phyloP scores from a whole-genome alignment of 257 asterid genomes.

The Plectranthus barbatus region DNA sequence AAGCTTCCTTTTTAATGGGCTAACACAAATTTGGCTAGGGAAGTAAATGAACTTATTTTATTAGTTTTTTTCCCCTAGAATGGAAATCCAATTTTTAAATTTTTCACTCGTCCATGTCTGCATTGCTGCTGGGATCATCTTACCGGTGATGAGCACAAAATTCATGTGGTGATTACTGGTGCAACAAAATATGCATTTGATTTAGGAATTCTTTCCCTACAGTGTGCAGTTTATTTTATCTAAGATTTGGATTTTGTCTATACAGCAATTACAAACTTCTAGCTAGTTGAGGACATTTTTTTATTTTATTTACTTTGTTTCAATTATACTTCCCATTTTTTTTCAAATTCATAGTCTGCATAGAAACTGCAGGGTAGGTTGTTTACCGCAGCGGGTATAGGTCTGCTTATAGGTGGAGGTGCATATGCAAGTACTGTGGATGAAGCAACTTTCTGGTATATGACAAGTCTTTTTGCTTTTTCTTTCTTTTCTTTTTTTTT shows the following conservation, averaged over 20 bases:
- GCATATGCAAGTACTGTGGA: conserved; percentile 98
- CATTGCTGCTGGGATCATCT: not conserved
- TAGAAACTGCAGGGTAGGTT: conserved; percentile 76
- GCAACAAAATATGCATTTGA: too few species aligned
- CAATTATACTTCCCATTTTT: not conserved
- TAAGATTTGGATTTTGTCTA: not conserved
- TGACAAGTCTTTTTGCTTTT: not conserved
- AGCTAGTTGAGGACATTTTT: not conserved
- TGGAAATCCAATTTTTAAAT: not conserved
- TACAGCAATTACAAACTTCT: not conserved
- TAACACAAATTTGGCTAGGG: not conserved
- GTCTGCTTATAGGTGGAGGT: conserved; percentile 87
- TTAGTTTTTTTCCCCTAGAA: not conserved
- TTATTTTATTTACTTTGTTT: not conserved
- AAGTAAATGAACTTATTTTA: not conserved
- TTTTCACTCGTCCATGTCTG: not conserved
- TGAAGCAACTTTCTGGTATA: conserved; percentile 92
- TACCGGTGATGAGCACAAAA: not conserved
- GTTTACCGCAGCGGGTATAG: conserved; percentile 76
- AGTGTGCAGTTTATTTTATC: not conserved
- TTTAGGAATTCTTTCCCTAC: not conserved
- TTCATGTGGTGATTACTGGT: not conserved
- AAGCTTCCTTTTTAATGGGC: not conserved
- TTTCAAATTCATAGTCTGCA: conserved; percentile 1
- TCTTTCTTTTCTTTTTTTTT: too few species aligned